Evolutionary conservation across 2,329 filamentous ascomycete genomes (phyloP), one percentile per base, ranked within the genome.

Genomic region (Dactylonectria estremocensis): DNA sequence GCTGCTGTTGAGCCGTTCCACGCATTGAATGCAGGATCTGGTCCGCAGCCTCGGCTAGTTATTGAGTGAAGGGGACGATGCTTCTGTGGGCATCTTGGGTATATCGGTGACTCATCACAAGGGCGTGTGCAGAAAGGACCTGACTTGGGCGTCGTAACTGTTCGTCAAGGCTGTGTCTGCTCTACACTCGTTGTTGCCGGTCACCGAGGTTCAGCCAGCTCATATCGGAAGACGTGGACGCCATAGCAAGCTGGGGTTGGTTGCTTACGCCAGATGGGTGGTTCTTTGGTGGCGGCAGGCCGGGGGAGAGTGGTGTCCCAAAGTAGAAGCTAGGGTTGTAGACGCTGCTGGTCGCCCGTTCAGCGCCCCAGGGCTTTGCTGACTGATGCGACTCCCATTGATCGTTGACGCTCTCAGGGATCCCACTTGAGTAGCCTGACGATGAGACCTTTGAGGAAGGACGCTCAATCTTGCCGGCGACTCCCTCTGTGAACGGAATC

Each of bases 121-220:
- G 59, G 50, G 40, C 31, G 53, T 24, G 35, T 22, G 33, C 56
- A 56, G 43, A 53, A 61, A 18, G 54, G 58, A 49, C 43, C 45
- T 64, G 66, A 58, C 53, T 72, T 69, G 48, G 65, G 55, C 65
- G 66, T 75, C 61, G 66, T 61, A 64, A 62, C 46, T 55, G 60
- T 65, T 74, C 65, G 63, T 70, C 46, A 67, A 67, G 63, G 65
- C 52, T 68, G 58, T 48, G 61, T 55, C 58, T 61, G 61, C 58
- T 68, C 69, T 67, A 79, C 58, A 72, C 67, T 67, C 75, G 77
- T 48, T 75, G 70, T 48, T 75, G 70, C 43, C 79, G 77, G 43
- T 87, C 87, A 53, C 90, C 90, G 18, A 95, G 84, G 76, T 95
- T 94, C 70, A 95, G 81, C 93, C 93, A 95, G 80, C 91, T 93